Conservation (phyloP, 1,284 basidiomycete genomes). For the Ceratobasidium sp. region DNA sequence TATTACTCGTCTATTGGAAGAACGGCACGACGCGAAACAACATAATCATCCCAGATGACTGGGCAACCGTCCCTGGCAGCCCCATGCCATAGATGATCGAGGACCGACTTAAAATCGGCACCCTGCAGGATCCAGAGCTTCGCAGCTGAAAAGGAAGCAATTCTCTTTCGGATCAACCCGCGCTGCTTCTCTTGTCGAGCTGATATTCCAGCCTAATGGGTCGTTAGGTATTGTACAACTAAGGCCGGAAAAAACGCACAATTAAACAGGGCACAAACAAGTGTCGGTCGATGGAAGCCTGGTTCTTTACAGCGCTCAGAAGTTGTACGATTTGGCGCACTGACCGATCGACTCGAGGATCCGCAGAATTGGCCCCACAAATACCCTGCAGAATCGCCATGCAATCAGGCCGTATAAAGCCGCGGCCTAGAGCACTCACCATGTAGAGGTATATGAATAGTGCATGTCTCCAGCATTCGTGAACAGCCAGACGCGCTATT, state of each 20-base stretch:
- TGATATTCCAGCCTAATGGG: conserved; percentile 9
- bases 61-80: conserved; percentile 5
- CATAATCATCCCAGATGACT: conserved; percentile 33
- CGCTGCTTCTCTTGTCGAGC: conserved; percentile 24
- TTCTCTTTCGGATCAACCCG: neutral
- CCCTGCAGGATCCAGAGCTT: conserved; percentile 33
- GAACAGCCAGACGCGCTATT: conserved; percentile 21
- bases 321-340: conserved; percentile 35
- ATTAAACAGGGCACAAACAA: conserved; percentile 30
- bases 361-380: conserved; percentile 17
- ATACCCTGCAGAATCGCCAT: neutral
- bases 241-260: neutral
- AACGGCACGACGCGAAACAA: conserved; percentile 7
- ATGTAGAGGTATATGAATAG: conserved; percentile 29
- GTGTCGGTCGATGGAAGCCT: conserved; percentile 14
- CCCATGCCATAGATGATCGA: conserved; percentile 38
- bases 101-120: conserved; percentile 18
- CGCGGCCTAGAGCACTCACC: neutral
- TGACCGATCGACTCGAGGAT: conserved; percentile 16
- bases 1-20: conserved; percentile 19
- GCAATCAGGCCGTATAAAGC: neutral
- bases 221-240: neutral
- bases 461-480: conserved; percentile 36
- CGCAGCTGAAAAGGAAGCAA: neutral
- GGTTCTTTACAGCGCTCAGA: neutral